Conservation (phyloP, 2,329 filamentous ascomycete species). For the Gliomastix tumulicola region DNA sequence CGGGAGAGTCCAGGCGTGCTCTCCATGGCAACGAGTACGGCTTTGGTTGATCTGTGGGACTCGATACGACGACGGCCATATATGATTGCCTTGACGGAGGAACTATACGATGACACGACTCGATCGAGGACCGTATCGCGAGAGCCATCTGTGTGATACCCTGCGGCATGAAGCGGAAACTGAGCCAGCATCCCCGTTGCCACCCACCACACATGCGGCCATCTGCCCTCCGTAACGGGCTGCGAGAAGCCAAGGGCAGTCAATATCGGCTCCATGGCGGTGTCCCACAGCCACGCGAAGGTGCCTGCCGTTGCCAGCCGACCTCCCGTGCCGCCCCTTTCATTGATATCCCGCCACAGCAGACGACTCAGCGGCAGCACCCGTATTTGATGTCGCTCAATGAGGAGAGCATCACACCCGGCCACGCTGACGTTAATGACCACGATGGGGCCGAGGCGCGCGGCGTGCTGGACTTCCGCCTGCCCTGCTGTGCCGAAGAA, state of each 20-base stretch:
- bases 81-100: constrained; percentile 23
- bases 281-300: constrained; percentile 23
- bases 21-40: constrained; percentile 19
- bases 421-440: constrained; percentile 15
- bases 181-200: constrained; percentile 17
- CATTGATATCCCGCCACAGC: neutral
- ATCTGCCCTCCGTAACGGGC: constrained; percentile 5
- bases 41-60: neutral
- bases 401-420: constrained; percentile 18
- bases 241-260: constrained; percentile 13
- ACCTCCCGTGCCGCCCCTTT: neutral
- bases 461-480: constrained; percentile 6
- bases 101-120: constrained; percentile 29
- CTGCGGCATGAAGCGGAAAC: constrained; percentile 25
- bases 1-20: constrained; percentile 1
- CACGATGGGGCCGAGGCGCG: constrained; percentile 14
- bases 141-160: constrained; percentile 13
- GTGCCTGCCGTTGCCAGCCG: neutral
- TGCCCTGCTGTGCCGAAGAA: neutral
- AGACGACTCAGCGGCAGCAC: neutral
- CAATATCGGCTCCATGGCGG: constrained; percentile 15
- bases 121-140: constrained; percentile 19
- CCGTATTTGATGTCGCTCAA: constrained; percentile 9
- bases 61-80: constrained; percentile 6
- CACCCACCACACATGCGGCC: constrained; percentile 25